Conservation (phyloP, 495 filamentous ascomycete species). For the Apiosordaria backusii region DNA sequence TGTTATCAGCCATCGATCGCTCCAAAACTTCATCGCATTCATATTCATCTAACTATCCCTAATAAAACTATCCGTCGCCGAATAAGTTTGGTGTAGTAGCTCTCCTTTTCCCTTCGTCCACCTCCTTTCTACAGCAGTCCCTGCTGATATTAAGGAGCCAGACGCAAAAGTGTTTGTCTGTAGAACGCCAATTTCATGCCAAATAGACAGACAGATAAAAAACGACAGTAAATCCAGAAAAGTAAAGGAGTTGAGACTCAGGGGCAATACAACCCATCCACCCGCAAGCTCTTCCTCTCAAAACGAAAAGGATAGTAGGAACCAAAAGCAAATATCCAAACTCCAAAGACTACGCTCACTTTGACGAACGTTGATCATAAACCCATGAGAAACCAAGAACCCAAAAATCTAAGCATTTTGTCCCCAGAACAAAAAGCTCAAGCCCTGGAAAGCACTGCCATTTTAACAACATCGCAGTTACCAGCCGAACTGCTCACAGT, state of each 20-base stretch:
- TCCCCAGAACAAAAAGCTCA: no score
- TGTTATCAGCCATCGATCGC: no score
- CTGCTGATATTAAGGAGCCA: background rate
- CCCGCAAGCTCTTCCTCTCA: background rate
- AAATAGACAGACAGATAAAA: background rate
- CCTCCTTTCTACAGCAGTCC: background rate
- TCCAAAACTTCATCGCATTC: background rate
- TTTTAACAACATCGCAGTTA: conserved; percentile 18
- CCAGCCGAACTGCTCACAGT: conserved; percentile 57
- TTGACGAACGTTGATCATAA: background rate
- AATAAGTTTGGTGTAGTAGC: background rate
- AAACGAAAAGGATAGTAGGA: background rate
- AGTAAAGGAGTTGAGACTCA: background rate
- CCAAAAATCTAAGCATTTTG: no score
- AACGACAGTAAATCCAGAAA: background rate
- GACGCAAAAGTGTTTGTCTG: background rate
- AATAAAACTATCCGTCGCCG: background rate
- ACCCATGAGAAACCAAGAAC: no score
- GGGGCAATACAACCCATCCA: background rate
- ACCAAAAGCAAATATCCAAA: background rate
- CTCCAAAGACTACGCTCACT: background rate
- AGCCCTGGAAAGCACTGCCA: background rate
- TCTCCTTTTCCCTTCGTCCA: background rate
- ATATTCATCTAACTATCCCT: background rate
- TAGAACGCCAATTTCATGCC: background rate